Conservation (phyloP, 208 protist genomes). For the Trypanosoma theileri region DNA sequence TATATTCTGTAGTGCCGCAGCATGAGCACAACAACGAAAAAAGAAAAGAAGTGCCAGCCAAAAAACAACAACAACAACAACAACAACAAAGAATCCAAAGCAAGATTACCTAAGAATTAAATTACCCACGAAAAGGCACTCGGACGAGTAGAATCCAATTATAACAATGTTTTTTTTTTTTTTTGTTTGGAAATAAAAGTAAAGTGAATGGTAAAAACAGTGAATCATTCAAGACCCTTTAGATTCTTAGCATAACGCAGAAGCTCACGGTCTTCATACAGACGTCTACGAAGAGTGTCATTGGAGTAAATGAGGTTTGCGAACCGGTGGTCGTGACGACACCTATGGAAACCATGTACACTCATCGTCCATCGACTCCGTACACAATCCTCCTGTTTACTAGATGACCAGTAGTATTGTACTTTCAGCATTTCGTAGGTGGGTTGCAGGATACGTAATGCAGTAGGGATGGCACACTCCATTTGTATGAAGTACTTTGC, state of each 20-base stretch:
- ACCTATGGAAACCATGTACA: not conserved
- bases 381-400: not conserved
- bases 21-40: too few species aligned
- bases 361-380: not conserved
- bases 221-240: not conserved
- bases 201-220: not conserved
- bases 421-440: not conserved
- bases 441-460: not conserved
- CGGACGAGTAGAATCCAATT: not conserved
- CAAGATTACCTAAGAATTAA: too few species aligned
- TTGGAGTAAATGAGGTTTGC: not conserved
- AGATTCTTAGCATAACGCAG: not conserved
- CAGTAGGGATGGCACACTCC: not conserved
- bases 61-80: too few species aligned
- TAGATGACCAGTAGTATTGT: constrained; percentile 1
- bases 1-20: too few species aligned
- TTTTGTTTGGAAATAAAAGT: not conserved
- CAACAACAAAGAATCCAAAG: too few species aligned
- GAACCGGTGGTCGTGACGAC: not conserved
- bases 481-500: not conserved
- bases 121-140: too few species aligned
- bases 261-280: not conserved
- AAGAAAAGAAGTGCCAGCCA: too few species aligned
- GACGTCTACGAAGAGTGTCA: not conserved
- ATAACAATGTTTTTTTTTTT: not conserved